These are phyloP conservation scores for Stromatinia cepivora DNA, from an alignment of 2,329 filamentous ascomycete species.

Conservation along the genomic window DNA sequence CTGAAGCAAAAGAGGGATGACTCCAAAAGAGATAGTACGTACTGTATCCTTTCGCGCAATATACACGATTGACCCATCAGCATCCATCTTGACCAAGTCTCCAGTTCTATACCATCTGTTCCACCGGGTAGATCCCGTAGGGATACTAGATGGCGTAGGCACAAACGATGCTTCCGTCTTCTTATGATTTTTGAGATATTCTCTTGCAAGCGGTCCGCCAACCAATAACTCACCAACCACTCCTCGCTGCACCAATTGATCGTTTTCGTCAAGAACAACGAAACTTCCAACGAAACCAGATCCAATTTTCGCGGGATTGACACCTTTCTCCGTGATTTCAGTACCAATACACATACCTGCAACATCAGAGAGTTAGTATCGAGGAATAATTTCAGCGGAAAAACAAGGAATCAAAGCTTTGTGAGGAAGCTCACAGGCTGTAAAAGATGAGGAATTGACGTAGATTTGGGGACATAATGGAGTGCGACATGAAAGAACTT, in stretches of 20 bases:
- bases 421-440: too few species aligned
- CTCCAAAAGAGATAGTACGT: not conserved
- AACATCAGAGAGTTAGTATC: not conserved
- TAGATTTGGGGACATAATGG: not conserved
- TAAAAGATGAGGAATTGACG: not conserved
- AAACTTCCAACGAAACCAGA: constrained; percentile 14
- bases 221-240: constrained; percentile 45
- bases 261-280: not conserved
- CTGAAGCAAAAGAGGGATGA: not conserved
- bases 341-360: constrained; percentile 9
- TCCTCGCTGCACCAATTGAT: constrained; percentile 40
- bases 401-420: not conserved
- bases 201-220: constrained; percentile 44
- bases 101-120: constrained; percentile 58
- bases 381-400: not conserved
- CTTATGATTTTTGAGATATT: constrained; percentile 44
- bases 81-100: constrained; percentile 56
- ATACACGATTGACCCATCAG: constrained; percentile 53
- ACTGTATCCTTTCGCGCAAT: constrained; percentile 62
- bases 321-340: not conserved
- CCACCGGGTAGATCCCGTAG: constrained; percentile 39
- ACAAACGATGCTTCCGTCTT: constrained; percentile 44
- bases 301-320: not conserved
- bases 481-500: not conserved
- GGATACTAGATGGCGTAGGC: constrained; percentile 51